Conservation (phyloP, 2,329 filamentous ascomycete species). For the Botrytis deweyae region DNA sequence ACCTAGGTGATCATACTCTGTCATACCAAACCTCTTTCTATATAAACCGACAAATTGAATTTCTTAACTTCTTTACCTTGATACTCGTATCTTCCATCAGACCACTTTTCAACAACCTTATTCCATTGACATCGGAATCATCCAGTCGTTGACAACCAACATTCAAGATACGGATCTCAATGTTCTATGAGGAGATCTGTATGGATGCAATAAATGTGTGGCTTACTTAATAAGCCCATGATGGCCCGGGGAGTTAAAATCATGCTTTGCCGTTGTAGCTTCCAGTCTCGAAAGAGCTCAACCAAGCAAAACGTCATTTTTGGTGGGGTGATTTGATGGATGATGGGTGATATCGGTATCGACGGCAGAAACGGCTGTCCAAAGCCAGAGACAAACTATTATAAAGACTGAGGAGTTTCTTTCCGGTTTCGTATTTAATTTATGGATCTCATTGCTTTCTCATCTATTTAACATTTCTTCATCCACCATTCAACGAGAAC, state of each 20-base stretch:
- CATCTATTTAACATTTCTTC: background rate
- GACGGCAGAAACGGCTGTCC: constrained; percentile 2
- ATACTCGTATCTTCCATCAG: constrained; percentile 2
- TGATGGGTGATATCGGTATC: constrained; percentile 10
- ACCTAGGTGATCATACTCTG: background rate
- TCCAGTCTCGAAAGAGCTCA: background rate
- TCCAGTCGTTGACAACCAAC: background rate
- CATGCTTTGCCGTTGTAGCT: background rate
- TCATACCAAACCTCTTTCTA: background rate
- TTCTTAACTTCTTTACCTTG: background rate
- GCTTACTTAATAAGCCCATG: background rate
- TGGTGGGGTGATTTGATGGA: constrained; percentile 25
- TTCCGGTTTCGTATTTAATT: background rate
- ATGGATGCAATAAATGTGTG: background rate
- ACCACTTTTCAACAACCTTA: background rate
- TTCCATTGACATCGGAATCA: background rate
- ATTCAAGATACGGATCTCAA: background rate
- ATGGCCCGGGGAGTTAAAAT: background rate
- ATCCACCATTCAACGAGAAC: background rate
- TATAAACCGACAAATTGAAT: background rate
- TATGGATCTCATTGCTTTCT: background rate
- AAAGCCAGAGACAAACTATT: background rate
- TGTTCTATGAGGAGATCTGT: background rate
- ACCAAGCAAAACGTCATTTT: constrained; percentile 13
- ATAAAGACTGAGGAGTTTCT: constrained; percentile 1